Evolutionary conservation across 2,329 filamentous ascomycete genomes (phyloP), one percentile per base, ranked within the genome.

Genomic region (Sporothrix phasma): DNA sequence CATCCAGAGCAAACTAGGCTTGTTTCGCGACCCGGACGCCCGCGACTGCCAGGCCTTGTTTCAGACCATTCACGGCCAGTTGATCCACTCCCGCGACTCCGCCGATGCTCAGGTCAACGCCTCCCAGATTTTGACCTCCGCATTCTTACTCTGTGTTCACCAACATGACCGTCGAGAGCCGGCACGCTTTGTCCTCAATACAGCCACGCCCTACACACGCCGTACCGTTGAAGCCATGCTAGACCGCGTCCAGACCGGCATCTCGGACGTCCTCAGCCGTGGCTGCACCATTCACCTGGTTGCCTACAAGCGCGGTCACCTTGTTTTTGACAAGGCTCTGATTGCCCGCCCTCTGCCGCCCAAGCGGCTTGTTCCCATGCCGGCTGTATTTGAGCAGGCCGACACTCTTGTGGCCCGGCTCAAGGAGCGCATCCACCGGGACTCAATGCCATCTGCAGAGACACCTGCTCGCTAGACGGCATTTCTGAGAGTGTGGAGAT

Each of bases 231-330:
- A 80, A 65, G 79, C 80, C 8, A 75, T 82, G 5, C 70, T 83
- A 31, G 79, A 82, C 63, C 76, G 81, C 43, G 72, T 83, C 22
- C 79, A 82, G 68, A 78, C 79, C 1, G 79, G 81, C 4, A 76
- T 83, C 6, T 74, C 76, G 19, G 77, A 81, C 61, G 75, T 80
- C 5, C 73, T 84, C 26, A 76, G 78, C 26, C 76, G 79, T 64
- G 77, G 80, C 26, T 74, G 77, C 45, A 75, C 77, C 5, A 74
- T 82, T 60, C 79, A 76, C 24, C 72, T 84, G 69, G 77, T 75
- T 2, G 77, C 78, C 6, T 75, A 80, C 67, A 83, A 83, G 69
- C 77, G 81, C 49, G 81, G 81, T 0, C 81, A 84, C 64, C 75
- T 81, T 24, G 75, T 84, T 15, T 66, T 81, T n/a, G 77, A 81